Conservation (phyloP, 2,329 filamentous ascomycete genomes). For the Fusarium tupiense region DNA sequence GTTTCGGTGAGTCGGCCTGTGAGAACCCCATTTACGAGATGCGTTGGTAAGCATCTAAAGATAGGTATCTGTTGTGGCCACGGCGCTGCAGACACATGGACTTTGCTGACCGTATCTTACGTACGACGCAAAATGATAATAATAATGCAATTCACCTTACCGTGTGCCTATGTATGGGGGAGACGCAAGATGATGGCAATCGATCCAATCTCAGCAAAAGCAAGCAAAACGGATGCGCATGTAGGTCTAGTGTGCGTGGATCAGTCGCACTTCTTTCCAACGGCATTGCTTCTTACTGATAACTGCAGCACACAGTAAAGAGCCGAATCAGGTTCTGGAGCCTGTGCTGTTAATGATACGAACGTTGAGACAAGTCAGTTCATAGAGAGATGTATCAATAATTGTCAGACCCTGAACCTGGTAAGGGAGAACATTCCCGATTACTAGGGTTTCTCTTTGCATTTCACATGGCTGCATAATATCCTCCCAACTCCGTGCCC, state of each 20-base stretch:
- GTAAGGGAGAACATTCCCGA: conserved; percentile 12
- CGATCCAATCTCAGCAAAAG: conserved; percentile 36
- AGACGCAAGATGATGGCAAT: conserved; percentile 28
- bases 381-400: not conserved
- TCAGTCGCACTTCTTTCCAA: conserved; percentile 1
- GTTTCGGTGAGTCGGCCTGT: conserved; percentile 26
- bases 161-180: conserved; percentile 7
- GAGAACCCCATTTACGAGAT: conserved; percentile 7
- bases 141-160: conserved; percentile 28
- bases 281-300: not conserved
- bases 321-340: not conserved
- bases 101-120: conserved; percentile 30
- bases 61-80: conserved; percentile 7
- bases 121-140: conserved; percentile 2
- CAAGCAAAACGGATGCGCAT: conserved; percentile 30
- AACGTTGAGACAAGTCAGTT: conserved; percentile 6
- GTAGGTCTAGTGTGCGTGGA: conserved; percentile 8
- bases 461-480: conserved; percentile 18
- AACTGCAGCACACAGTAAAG: not conserved
- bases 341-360: not conserved
- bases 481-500: conserved; percentile 12
- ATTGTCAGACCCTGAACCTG: conserved; percentile 7
- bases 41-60: conserved; percentile 4
- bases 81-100: conserved; percentile 15
- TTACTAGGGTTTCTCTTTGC: not conserved